Base-by-base conservation (phyloP, 805 yeast species). In the Candida peoriensis region DNA sequence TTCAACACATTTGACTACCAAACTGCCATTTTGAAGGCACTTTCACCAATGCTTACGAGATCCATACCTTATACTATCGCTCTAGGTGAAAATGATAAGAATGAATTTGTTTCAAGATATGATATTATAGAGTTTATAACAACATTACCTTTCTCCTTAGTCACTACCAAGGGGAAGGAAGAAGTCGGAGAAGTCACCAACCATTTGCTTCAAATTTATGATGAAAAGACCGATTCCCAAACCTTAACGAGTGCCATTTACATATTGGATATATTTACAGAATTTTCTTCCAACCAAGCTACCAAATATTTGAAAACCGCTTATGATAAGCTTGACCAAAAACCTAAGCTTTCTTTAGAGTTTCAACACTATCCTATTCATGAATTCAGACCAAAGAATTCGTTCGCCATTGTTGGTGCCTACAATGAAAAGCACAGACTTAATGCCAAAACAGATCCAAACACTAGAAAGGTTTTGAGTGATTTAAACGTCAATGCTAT, bases 331-430 rank as follows among this genome's bases (percentile, higher is more conserved):
- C 39, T 60, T 12, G 43, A 51, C 25, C 41, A 43, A 15, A 47
- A 48, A 18, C 47, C 59, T 11, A 41, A 52, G 18, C 50, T 74
- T 42, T 61, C 75, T 4, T 66, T 80, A 70, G 79, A 78, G 2
- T 80, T 79, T 46, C 78, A 78, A 64, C 84, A 79, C 52, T 72
- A 74, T 17, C 88, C 87, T 1, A 52, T 79, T 19, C 76, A 77
- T 1, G 85, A 80, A 47, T 78, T 71, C 50, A 60, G 74, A 38
- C 62, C 63, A 17, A 47, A 42, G 16, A 53, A 50, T 0, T 37
- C 49, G 18, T 60, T 60, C 37, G 69, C 74, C 32, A 48, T 66
- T 20, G 51, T 60, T 17, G 64, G 68, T 20, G 63, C 64, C 32
- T 58, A 53, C 32, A 52, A 57, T 30, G 61, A 58, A 27, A 58